Evolutionary conservation across 2,329 filamentous ascomycete genomes (phyloP), one percentile per base, ranked within the genome.

Genomic region (Triangularia verruculosa): DNA sequence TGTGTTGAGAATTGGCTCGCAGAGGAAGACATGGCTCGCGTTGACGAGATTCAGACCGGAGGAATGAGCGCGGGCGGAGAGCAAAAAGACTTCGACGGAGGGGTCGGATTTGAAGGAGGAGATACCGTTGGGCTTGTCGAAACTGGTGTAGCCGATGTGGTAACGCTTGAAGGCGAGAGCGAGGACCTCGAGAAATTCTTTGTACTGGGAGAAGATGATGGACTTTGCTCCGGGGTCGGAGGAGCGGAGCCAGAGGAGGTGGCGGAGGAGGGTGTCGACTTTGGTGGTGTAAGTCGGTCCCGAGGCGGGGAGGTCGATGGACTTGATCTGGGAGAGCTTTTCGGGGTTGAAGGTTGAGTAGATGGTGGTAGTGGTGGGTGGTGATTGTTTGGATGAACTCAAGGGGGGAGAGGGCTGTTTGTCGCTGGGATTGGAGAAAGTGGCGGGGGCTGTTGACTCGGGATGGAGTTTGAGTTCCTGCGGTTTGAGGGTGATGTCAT

Each of bases 191-290:
- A 98, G 80, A 70, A 97, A 98, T 61, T 91, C 89, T 61, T 85
- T 85, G 75, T 92, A 95, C 77, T 98, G 94, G 1, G 92, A 96
- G 75, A 97, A 99, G n/a, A 98, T 84, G 73, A 99, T 90, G 0
- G 91, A 91, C 74, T 98, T 98, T 9, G 92, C 87, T 0, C 92
- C 92, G 0, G 92, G 91, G 69, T 97, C 93, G 56, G 91, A 86
- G 68, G 90, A 82, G 2, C 94, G 87, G 20, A 98, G 82, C 91
- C 92, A 97, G 15, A 96, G 77, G 2, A 98, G 77, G 74, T 98
- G 95, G 2, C 92, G 85, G 27, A 89, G 83, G 2, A 94, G 78
- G 0, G 87, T 96, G 74, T 97, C 93, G 17, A 98, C 89, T 76
- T 98, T 99, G 0, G 91, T 96, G 1, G 92, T 93, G 71, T 91